Evolutionary conservation across 2,329 filamentous ascomycete species (phyloP).

Genomic region (Colletotrichum sp.): DNA sequence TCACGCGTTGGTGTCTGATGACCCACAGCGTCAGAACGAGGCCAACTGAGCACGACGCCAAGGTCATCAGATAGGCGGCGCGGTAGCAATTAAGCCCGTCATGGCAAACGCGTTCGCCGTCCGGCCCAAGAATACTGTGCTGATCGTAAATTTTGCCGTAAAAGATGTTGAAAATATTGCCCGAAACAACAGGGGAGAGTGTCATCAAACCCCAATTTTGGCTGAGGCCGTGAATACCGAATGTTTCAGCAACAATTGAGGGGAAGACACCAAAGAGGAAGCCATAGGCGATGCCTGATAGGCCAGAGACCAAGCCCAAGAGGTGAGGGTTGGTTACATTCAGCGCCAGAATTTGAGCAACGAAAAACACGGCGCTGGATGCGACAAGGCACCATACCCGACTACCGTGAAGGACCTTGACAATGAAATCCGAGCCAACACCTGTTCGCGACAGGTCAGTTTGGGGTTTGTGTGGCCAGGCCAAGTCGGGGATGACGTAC

Average conservation of each 20-base stretch:
- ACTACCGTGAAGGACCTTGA: conserved; percentile 79
- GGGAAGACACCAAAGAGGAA: conserved; percentile 95
- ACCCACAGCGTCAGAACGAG: conserved; percentile 73
- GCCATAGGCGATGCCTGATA: conserved; percentile 90
- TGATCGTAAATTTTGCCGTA: conserved; percentile 86
- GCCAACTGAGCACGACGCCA: conserved; percentile 73
- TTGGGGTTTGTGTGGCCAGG: not conserved
- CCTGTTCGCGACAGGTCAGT: conserved; percentile 48
- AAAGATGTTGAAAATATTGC: conserved; percentile 90
- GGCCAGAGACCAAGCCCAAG: conserved; percentile 78
- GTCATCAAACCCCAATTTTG: conserved; percentile 99
- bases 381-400: conserved; percentile 90
- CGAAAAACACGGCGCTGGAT: conserved; percentile 77
- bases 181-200: conserved; percentile 82
- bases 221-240: conserved; percentile 86
- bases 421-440: conserved; percentile 88
- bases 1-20: conserved; percentile 63
- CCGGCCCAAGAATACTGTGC: conserved; percentile 72
- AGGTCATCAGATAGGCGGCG: conserved; percentile 80
- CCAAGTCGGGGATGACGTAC: conserved; percentile 48
- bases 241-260: conserved; percentile 86
- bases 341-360: conserved; percentile 80
- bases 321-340: conserved; percentile 77
- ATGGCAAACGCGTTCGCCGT: conserved; percentile 76
- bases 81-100: conserved; percentile 84